These are phyloP conservation scores for Gymnopilus dilepis DNA, from an alignment of 768 basidiomycete species.

Conservation along the genomic window DNA sequence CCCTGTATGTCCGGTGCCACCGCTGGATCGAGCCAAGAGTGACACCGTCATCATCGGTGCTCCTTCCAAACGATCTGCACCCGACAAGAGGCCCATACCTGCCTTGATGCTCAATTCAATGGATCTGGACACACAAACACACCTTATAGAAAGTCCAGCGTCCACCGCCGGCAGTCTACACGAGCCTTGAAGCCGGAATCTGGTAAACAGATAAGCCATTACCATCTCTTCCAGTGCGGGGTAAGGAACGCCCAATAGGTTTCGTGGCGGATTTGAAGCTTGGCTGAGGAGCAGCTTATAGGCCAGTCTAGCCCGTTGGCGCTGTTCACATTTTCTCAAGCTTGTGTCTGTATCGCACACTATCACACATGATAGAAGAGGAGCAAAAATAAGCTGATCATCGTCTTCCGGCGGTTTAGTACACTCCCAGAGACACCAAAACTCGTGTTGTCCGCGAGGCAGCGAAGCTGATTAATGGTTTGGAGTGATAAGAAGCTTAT, in stretches of 20 bases:
- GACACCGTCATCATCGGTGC: slow-evolving; percentile 14
- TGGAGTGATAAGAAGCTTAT: background rate
- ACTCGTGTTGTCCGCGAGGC: slow-evolving; percentile 26
- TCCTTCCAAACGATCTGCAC: slow-evolving; percentile 7
- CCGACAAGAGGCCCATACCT: slow-evolving; percentile 30
- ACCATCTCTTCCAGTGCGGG: background rate
- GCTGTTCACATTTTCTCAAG: background rate
- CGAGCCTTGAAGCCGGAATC: slow-evolving; percentile 16
- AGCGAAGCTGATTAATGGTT: background rate
- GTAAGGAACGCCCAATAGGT: background rate
- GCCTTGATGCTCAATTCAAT: slow-evolving; percentile 37
- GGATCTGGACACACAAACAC: slow-evolving; percentile 34
- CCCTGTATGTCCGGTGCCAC: slow-evolving; percentile 15
- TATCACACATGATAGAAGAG: background rate
- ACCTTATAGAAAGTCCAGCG: slow-evolving; percentile 45
- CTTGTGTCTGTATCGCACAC: background rate
- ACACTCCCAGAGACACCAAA: slow-evolving; percentile 6
- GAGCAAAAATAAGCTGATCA: background rate
- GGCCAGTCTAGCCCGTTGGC: background rate
- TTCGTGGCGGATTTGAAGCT: background rate
- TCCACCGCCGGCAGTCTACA: slow-evolving; percentile 34
- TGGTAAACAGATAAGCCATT: slow-evolving; percentile 3
- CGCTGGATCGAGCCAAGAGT: slow-evolving; percentile 17
- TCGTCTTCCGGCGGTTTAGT: background rate
- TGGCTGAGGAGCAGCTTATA: background rate